Evolutionary conservation across 768 basidiomycete genomes (phyloP), one percentile per base, ranked within the genome.

Genomic region (Suillus sp.): DNA sequence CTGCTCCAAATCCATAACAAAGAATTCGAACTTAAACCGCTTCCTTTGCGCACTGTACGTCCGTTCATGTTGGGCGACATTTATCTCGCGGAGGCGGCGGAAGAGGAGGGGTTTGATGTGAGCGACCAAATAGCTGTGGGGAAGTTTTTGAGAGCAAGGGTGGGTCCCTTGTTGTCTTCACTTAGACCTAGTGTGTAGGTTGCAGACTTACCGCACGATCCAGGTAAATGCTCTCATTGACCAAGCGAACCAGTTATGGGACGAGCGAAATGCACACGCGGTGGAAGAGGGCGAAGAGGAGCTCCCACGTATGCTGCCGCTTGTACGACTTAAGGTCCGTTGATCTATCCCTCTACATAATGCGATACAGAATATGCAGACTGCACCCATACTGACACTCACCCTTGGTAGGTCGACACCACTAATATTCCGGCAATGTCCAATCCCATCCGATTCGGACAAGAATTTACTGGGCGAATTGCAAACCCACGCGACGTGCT

Each of bases 401-500:
- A 18, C 11, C 10, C 14, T 27, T 40, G 32, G 32, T 40, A 89
- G 91, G 94, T 96, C 20, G 94, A 96, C 72, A 96, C 94, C 0
- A 93, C 96, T 0, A 92, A 91, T 48, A 91, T 95, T 9, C 87
- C 86, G 62, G 92, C 93, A 69, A 94, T 94, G 78, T 94, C 92
- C 60, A 99, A 99, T 74, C 96, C 96, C 27, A 90, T 96, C 59
- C 90, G 97, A 11, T 97, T 99, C 73, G 96, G 97, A 1, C 95
- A 96, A 73, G 93, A 96, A 73, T 98, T 98, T 75, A 85, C 89
- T 67, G 93, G 93, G 1, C 84, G 84, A 25, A 84, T 99, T 40
- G 97, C 97, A 13, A 99, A 99, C 72, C 96, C 97, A 18, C 85
- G 94, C 32, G 96, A 99, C 72, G 85, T 97, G 27, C 85, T 99